Evolutionary conservation across 2,329 filamentous ascomycete species (phyloP).

Genomic region (Pezicula neosporulosa): DNA sequence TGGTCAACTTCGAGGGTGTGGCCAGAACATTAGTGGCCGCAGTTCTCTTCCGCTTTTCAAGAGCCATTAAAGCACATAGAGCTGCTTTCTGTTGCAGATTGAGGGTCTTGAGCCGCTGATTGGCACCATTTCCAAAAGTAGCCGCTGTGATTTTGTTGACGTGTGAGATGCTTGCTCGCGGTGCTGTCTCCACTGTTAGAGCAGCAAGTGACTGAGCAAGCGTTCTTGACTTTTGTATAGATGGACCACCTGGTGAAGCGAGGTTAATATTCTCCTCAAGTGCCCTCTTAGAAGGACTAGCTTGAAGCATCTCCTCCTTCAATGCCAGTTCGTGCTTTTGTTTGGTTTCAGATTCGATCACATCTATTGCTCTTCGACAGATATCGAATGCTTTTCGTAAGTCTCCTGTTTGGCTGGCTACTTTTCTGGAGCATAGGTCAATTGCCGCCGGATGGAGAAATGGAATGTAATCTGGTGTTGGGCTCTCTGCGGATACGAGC

Average conservation of each 20-base stretch:
- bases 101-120: conserved; percentile 77
- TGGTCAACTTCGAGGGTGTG: conserved; percentile 60
- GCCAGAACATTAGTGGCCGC: conserved; percentile 38
- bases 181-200: conserved; percentile 75
- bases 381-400: conserved; percentile 94
- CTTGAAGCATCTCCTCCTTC: conserved; percentile 50
- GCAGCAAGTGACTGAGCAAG: conserved; percentile 45
- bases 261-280: conserved; percentile 80
- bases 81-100: conserved; percentile 97
- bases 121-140: conserved; percentile 85
- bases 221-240: conserved; percentile 38
- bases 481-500: conserved; percentile 56
- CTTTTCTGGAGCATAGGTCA: conserved; percentile 90
- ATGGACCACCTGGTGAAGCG: conserved; percentile 44
- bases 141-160: conserved; percentile 88
- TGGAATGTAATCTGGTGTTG: conserved; percentile 62
- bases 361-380: conserved; percentile 81
- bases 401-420: conserved; percentile 91
- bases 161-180: conserved; percentile 84
- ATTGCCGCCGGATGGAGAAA: conserved; percentile 94
- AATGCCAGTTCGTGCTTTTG: conserved; percentile 65
- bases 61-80: conserved; percentile 79
- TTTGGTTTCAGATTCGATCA: conserved; percentile 81
- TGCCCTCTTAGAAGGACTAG: conserved; percentile 70
- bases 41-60: conserved; percentile 71